Percentiles rank a stretch among this genome's conserved stretches.
Conservation (phyloP, 139 green algal genomes). For the Gonium pectorale region DNA sequence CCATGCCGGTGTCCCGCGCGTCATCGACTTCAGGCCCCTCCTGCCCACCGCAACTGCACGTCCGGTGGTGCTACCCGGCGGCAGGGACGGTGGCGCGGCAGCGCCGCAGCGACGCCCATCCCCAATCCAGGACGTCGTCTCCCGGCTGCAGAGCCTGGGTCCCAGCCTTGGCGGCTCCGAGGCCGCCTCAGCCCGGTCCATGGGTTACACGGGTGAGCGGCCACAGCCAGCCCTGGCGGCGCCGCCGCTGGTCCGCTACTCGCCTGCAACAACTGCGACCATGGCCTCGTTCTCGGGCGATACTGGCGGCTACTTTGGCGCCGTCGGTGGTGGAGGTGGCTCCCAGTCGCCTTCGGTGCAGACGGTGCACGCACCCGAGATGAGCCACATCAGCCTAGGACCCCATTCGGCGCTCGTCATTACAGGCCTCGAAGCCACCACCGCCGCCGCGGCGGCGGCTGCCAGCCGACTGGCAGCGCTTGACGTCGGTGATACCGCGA, state of each 20-base stretch:
- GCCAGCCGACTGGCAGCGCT: neutral
- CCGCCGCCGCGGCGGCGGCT: constrained; percentile 1
- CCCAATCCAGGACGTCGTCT: neutral
- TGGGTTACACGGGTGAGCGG: too few species aligned
- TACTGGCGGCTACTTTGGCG: too few species aligned
- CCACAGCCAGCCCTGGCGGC: too few species aligned
- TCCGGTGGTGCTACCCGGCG: neutral
- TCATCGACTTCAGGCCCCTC: constrained; percentile 34
- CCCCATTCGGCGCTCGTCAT: neutral
- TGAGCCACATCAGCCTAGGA: constrained; percentile 3
- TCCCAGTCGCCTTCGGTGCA: neutral
- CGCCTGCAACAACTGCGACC: too few species aligned
- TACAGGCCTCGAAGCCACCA: neutral
- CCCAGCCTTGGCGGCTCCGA: neutral
- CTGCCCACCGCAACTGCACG: neutral
- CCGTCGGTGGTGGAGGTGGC: neutral
- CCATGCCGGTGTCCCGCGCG: too few species aligned
- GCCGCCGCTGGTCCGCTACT: too few species aligned
- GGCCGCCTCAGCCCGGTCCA: too few species aligned
- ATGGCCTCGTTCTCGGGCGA: too few species aligned
- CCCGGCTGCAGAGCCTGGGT: constrained; percentile 1
- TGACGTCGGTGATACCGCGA: neutral
- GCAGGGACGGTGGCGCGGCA: neutral
- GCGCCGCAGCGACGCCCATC: neutral
- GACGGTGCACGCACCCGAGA: neutral